phyloP scores from a whole-genome alignment of 495 filamentous ascomycete genomes.

The Apiosordaria backusii region DNA sequence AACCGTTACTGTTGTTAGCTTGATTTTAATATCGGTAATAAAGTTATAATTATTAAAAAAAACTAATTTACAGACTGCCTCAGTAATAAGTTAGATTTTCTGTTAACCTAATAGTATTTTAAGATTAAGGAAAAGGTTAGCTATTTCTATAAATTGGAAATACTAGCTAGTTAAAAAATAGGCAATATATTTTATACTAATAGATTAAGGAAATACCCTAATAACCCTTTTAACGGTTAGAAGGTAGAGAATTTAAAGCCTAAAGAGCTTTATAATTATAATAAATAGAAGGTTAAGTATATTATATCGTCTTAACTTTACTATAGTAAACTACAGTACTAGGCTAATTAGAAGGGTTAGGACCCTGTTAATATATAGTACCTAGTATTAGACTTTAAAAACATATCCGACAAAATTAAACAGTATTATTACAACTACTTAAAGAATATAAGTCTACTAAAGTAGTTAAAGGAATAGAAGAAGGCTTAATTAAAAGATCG shows the following conservation, averaged over 20 bases:
- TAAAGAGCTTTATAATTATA: background rate
- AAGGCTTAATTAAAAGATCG: no score
- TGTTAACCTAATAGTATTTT: background rate
- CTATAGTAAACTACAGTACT: background rate
- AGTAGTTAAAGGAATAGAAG: no score
- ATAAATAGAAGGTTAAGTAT: background rate
- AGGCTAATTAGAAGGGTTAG: background rate
- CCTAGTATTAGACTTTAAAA: background rate
- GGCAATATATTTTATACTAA: background rate
- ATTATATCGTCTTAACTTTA: no score
- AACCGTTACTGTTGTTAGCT: background rate
- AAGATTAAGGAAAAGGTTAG: background rate
- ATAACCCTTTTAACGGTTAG: background rate
- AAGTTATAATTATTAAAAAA: background rate
- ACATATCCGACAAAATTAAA: no score
- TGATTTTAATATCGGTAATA: background rate
- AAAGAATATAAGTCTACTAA: no score
- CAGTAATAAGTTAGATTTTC: no score
- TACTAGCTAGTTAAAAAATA: background rate
- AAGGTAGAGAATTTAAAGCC: background rate
- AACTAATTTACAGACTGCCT: background rate
- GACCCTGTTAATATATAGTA: background rate
- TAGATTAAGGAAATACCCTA: background rate
- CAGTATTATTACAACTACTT: no score
- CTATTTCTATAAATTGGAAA: background rate